phyloP scores from a whole-genome alignment of 169 alveolate species.

The Babesia caballi region DNA sequence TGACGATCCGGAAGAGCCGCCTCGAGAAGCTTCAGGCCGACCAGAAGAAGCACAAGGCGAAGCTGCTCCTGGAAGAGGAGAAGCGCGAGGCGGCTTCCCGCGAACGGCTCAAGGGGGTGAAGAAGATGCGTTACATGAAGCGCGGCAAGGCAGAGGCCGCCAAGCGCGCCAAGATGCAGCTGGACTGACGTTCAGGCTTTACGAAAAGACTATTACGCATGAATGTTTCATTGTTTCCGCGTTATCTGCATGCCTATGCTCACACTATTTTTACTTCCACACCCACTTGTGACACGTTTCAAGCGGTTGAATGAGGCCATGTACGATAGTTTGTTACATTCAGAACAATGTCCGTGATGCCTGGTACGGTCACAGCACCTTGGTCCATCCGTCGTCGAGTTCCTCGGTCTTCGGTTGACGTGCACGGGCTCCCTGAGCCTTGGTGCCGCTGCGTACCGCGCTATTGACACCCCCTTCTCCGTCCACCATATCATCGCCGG shows the following conservation, averaged over 20 bases:
- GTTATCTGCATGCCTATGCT: background rate
- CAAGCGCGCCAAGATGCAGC: slow-evolving; percentile 34
- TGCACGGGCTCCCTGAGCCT: background rate
- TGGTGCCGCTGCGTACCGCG: background rate
- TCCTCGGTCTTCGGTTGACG: slow-evolving; percentile 13
- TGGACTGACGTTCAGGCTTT: slow-evolving; percentile 19
- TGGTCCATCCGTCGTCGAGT: slow-evolving; percentile 34
- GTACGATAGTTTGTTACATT: too few species aligned
- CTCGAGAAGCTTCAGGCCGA: slow-evolving; percentile 38
- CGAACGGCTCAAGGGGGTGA: slow-evolving; percentile 22
- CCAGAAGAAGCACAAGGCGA: slow-evolving; percentile 33
- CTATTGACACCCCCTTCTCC: background rate
- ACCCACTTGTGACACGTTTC: too few species aligned
- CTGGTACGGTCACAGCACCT: background rate
- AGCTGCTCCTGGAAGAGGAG: slow-evolving; percentile 12
- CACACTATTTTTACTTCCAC: too few species aligned
- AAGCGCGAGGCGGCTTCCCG: slow-evolving; percentile 19
- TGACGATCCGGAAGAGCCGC: slow-evolving; percentile 61
- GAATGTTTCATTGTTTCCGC: background rate
- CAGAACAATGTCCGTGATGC: too few species aligned
- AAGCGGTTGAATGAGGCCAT: too few species aligned
- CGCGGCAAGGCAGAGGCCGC: slow-evolving; percentile 31
- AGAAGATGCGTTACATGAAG: slow-evolving; percentile 20
- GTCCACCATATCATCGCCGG: background rate
- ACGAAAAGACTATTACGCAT: too few species aligned